These are phyloP conservation scores for Actinomortierella wolfii DNA, from an alignment of 371 early-diverging fungal genomes.

Conservation along the genomic window DNA sequence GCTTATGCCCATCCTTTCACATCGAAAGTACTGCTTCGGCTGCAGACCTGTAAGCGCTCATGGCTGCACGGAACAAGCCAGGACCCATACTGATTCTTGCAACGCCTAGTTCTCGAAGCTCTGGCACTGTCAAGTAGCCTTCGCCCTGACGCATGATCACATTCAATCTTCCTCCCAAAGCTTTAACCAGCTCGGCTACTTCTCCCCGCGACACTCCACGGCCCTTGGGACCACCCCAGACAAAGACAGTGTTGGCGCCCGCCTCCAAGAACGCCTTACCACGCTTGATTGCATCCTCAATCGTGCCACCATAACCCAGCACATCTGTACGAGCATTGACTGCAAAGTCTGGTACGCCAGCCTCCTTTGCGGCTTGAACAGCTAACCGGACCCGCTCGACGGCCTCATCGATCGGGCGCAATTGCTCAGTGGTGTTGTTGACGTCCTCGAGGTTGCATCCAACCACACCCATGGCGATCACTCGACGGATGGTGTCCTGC, in stretches of 20 bases:
- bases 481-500: conserved; percentile 20
- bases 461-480: conserved; percentile 22
- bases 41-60: conserved; percentile 29
- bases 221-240: conserved; percentile 34
- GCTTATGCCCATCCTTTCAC: too few species aligned
- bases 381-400: conserved; percentile 25
- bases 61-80: conserved; percentile 20
- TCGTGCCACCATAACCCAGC: conserved; percentile 16
- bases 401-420: conserved; percentile 25
- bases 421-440: conserved; percentile 11
- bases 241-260: conserved; percentile 47
- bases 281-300: conserved; percentile 38
- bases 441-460: conserved; percentile 39
- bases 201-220: conserved; percentile 27
- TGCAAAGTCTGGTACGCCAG: conserved; percentile 45
- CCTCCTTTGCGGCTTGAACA: conserved; percentile 21
- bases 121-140: conserved; percentile 22
- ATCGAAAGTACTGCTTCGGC: conserved; percentile 14
- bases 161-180: conserved; percentile 30
- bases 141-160: conserved; percentile 15
- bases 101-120: conserved; percentile 27
- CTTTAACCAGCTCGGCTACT: conserved; percentile 14
- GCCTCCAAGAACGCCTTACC: conserved; percentile 41
- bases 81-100: conserved; percentile 38
- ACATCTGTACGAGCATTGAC: conserved; percentile 48